A percentile compares a stretch with the other conserved stretches of the same genome.
Evolutionary conservation across 2,329 filamentous ascomycete genomes (phyloP).

Genomic region (Trichophyton verrucosum): DNA sequence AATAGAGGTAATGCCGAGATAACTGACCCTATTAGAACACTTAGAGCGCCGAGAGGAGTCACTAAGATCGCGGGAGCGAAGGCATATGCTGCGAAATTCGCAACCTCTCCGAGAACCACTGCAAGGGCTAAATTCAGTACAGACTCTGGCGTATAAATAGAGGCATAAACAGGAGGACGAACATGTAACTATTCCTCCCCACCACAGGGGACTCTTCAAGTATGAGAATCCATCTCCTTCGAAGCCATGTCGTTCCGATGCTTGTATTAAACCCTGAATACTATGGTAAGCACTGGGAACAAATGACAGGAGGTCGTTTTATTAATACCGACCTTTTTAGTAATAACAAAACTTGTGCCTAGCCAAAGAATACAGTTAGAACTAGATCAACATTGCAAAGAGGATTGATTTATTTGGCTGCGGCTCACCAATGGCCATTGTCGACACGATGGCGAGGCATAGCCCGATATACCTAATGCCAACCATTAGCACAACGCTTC

Average conservation of each 20-base stretch:
- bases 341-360: constrained; percentile 97
- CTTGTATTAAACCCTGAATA: constrained; percentile 69
- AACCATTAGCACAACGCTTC: constrained; percentile 4
- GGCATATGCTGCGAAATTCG: constrained; percentile 95
- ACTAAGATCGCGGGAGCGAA: constrained; percentile 98
- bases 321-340: constrained; percentile 70
- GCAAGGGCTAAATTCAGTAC: constrained; percentile 6
- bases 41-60: constrained; percentile 83
- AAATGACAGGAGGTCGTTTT: background rate
- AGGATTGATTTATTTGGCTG: background rate
- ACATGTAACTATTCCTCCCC: constrained; percentile 86
- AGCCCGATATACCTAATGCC: constrained; percentile 34
- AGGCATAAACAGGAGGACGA: constrained; percentile 26
- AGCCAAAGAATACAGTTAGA: constrained; percentile 5
- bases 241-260: constrained; percentile 83
- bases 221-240: constrained; percentile 95
- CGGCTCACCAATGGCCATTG: constrained; percentile 34
- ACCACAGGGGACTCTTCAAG: constrained; percentile 90
- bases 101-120: constrained; percentile 89
- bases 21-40: constrained; percentile 69
- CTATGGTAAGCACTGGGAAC: constrained; percentile 12
- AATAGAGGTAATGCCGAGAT: constrained; percentile 12
- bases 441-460: constrained; percentile 36
- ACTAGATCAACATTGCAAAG: background rate
- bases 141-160: background rate